Conservation (phyloP, 495 filamentous ascomycete species). For the Neurospora sp. region DNA sequence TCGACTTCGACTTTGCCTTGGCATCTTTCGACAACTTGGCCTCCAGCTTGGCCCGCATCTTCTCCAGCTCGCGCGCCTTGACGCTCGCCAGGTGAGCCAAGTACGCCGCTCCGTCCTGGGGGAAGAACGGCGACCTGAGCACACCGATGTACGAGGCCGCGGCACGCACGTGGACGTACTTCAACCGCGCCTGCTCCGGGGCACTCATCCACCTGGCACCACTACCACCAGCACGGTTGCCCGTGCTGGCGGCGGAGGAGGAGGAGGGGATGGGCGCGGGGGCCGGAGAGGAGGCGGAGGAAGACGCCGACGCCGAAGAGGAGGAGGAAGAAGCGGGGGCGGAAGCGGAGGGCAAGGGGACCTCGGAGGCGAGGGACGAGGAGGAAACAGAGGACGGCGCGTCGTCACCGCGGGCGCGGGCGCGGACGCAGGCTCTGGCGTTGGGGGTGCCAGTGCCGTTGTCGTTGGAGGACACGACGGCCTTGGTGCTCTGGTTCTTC, state of each 20-base stretch:
- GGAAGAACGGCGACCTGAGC: neutral
- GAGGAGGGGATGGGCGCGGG: neutral
- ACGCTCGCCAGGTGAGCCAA: neutral
- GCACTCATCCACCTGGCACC: neutral
- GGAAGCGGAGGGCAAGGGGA: neutral
- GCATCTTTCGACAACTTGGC: neutral
- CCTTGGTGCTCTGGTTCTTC: neutral
- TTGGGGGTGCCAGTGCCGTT: neutral
- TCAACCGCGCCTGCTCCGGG: neutral
- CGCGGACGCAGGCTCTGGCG: neutral
- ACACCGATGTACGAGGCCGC: neutral
- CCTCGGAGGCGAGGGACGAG: neutral
- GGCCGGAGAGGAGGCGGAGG: neutral
- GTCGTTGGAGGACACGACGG: neutral
- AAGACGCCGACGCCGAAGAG: neutral
- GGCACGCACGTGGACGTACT: neutral
- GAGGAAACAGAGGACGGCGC: neutral
- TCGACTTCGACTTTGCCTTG: neutral
- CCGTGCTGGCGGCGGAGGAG: neutral
- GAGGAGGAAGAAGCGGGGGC: neutral
- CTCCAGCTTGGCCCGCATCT: neutral
- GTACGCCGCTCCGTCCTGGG: neutral
- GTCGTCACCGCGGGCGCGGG: neutral
- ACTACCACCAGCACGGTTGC: neutral
- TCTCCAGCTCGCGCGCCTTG: neutral